These are phyloP conservation scores for Skeletonema grethae DNA, from an alignment of 108 stramenopile species.

Conservation along the genomic window DNA sequence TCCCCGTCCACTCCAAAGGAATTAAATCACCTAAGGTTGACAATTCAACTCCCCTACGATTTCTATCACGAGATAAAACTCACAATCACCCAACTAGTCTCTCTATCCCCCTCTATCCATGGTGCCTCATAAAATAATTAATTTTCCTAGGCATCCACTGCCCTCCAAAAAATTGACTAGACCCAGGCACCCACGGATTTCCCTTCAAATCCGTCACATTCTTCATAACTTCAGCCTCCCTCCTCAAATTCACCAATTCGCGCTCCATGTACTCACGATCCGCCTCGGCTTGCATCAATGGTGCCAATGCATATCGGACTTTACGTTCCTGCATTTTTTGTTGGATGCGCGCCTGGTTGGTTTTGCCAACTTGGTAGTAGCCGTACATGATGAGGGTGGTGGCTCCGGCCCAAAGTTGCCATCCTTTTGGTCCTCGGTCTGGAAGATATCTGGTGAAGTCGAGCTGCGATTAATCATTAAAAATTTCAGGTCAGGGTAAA, in stretches of 20 bases:
- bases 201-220: conserved; percentile 76
- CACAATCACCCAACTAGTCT: neutral
- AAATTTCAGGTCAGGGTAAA: no score
- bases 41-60: neutral
- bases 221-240: conserved; percentile 82
- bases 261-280: conserved; percentile 77
- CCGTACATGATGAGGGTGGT: conserved; percentile 68
- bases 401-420: conserved; percentile 76
- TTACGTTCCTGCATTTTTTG: conserved; percentile 79
- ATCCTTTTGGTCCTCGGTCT: conserved; percentile 81
- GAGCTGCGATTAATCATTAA: conserved; percentile 17
- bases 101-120: neutral
- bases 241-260: conserved; percentile 59
- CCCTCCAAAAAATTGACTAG: conserved; percentile 38
- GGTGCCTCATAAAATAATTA: conserved; percentile 36
- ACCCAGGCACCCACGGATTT: conserved; percentile 34
- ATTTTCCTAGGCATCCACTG: conserved; percentile 52
- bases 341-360: conserved; percentile 62
- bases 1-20: neutral
- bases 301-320: conserved; percentile 71
- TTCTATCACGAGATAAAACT: neutral
- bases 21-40: neutral
- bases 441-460: conserved; percentile 55
- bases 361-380: conserved; percentile 71
- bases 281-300: conserved; percentile 82